Base-by-base conservation (phyloP, 495 filamentous ascomycete genomes). In the Glarea lozoyensis region DNA sequence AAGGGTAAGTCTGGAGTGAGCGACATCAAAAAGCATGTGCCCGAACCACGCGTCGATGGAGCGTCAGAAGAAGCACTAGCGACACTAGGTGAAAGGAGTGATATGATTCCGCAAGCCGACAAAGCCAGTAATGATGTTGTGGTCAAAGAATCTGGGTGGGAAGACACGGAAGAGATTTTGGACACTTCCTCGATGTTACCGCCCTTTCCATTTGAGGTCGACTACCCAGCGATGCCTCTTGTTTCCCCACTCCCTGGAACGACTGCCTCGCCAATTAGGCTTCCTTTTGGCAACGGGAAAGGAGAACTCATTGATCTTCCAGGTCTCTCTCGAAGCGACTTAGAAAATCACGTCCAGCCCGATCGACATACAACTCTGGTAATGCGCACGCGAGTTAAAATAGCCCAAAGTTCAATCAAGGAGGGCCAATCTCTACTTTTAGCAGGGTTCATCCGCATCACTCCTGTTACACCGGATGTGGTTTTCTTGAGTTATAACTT, bases 271-370 rank as follows among this genome's bases (percentile, higher is more conserved):
- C 92, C 92, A 0, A 95, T 99, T 50, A 78, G 92, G 15, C 70
- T 94, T 36, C 81, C 86, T 6, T 97, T 90, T 54, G 88, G 88
- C 33, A 76, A 75, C 45, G 81, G 82, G 9, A 81, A 76, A 50
- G 89, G 92, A 37, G 92, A 99, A 55, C 63, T 99, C n/a, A 85
- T 99, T 53, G 92, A 94, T 56, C 74, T 99, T 10, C 92, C 92
- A 0, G 92, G 92, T 9, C 66, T 99, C 11, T 70, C 82, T 15
- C 79, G 93, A 16, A 76, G 72, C 19, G 73, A 77, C 10, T 68
- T 99, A 2, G 75, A 82, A 22, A 54, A 72, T 6, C 77, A 81
- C 59, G 81, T 97, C 15, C 57, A 67, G 3, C 67, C 77, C 37
- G 66, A 81, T 25, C 61, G 82, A 49, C 80, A 78, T 40, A 56